These are phyloP conservation scores for Rhodotorula mucilaginosa DNA, from an alignment of 1,284 basidiomycete genomes.

Conservation along the genomic window DNA sequence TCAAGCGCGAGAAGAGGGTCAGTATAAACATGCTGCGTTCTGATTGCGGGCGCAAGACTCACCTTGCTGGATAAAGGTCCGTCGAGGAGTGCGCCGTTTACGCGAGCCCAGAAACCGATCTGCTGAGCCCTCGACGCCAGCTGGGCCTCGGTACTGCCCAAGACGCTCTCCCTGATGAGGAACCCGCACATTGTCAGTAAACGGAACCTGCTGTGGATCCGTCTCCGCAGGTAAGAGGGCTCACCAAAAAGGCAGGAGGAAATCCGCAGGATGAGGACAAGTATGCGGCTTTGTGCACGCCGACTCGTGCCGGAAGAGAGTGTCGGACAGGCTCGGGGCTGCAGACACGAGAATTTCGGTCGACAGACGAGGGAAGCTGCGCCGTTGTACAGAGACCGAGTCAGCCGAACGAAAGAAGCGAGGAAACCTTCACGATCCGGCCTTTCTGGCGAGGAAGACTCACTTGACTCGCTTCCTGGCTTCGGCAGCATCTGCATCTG, in stretches of 20 bases:
- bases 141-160: constrained; percentile 63
- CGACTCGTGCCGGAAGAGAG: constrained; percentile 68
- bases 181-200: constrained; percentile 61
- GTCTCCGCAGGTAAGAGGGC: background rate
- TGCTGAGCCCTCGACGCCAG: constrained; percentile 40
- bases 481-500: constrained; percentile 29
- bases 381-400: background rate
- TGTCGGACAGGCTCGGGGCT: constrained; percentile 90
- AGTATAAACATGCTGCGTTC: constrained; percentile 21
- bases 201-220: background rate
- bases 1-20: background rate
- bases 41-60: constrained; percentile 28
- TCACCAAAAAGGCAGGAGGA: constrained; percentile 35
- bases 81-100: constrained; percentile 46
- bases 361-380: constrained; percentile 86
- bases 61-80: constrained; percentile 43
- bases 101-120: constrained; percentile 44
- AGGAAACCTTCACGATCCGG: no score
- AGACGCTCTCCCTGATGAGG: constrained; percentile 75
- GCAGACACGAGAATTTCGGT: constrained; percentile 96
- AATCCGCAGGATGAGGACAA: constrained; percentile 21
- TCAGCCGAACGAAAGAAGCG: constrained; percentile 4
- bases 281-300: constrained; percentile 30
- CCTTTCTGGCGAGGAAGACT: constrained; percentile 8
- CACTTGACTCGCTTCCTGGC: constrained; percentile 40